phyloP scores from a whole-genome alignment of 768 basidiomycete species.

The Galerina sulciceps region DNA sequence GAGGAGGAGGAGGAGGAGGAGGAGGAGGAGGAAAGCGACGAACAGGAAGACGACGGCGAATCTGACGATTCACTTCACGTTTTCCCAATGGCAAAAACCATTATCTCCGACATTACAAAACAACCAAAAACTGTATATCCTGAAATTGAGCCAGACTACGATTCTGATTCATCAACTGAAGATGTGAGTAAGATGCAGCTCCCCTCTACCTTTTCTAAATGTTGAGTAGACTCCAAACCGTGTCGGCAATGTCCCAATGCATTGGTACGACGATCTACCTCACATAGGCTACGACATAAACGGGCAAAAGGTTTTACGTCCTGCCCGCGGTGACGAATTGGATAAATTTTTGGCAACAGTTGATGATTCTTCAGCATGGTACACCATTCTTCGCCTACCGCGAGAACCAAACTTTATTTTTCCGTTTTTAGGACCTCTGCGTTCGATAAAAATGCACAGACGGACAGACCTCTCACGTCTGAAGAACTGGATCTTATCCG shows the following conservation, averaged over 20 bases:
- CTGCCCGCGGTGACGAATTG: slow-evolving; percentile 93
- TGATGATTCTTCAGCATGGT: slow-evolving; percentile 92
- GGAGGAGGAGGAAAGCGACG: slow-evolving; percentile 44
- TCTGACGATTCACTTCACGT: slow-evolving; percentile 55
- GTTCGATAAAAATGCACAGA: slow-evolving; percentile 86
- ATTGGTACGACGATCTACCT: slow-evolving; percentile 99
- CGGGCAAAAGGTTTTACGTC: slow-evolving; percentile 92
- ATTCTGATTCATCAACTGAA: slow-evolving; percentile 91
- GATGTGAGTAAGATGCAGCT: slow-evolving; percentile 57
- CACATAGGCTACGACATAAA: slow-evolving; percentile 97
- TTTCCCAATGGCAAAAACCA: slow-evolving; percentile 67
- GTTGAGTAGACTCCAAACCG: slow-evolving; percentile 85
- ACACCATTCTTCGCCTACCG: slow-evolving; percentile 17
- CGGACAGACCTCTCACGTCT: slow-evolving; percentile 82
- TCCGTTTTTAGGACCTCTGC: slow-evolving; percentile 74
- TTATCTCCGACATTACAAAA: slow-evolving; percentile 84
- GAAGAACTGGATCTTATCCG: slow-evolving; percentile 96
- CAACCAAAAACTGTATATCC: slow-evolving; percentile 83
- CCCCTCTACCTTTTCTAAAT: slow-evolving; percentile 1
- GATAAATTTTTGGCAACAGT: slow-evolving; percentile 96
- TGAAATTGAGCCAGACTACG: slow-evolving; percentile 89
- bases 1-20: slow-evolving; percentile 42
- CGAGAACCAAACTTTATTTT: background rate
- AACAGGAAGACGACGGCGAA: slow-evolving; percentile 40
- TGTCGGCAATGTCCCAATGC: slow-evolving; percentile 92